A percentile compares a stretch with the other conserved stretches of the same genome.
phyloP scores from a whole-genome alignment of 805 yeast species.

The Ogataea nitratoaversa region DNA sequence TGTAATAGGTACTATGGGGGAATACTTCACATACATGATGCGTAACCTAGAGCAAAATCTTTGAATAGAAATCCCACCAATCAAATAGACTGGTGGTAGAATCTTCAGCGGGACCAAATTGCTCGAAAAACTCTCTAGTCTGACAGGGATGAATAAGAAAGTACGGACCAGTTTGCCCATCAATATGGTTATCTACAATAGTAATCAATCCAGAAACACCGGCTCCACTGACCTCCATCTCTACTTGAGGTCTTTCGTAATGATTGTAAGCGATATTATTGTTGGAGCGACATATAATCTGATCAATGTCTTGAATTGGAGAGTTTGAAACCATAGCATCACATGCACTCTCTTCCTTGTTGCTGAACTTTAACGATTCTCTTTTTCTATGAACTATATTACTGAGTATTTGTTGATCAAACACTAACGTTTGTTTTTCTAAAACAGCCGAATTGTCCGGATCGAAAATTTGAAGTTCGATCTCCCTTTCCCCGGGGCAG shows the following conservation, averaged over 20 bases:
- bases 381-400: conserved; percentile 3
- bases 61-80: conserved; percentile 27
- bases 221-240: too few species aligned
- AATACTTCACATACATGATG: too few species aligned
- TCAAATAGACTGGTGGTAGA: conserved; percentile 11
- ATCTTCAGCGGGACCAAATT: conserved; percentile 16
- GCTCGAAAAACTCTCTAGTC: conserved; percentile 26
- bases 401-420: conserved; percentile 4
- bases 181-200: conserved; percentile 9
- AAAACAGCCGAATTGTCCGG: background rate
- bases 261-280: background rate
- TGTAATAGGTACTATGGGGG: too few species aligned
- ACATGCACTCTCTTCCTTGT: too few species aligned
- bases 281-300: background rate
- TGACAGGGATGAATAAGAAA: conserved; percentile 40
- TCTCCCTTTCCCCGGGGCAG: too few species aligned
- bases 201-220: conserved; percentile 2
- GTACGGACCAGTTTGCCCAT: conserved; percentile 8
- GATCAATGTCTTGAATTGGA: background rate
- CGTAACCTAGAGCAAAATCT: conserved; percentile 6
- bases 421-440: conserved; percentile 11
- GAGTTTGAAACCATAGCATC: too few species aligned
- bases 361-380: too few species aligned
- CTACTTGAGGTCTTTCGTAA: background rate
- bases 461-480: too few species aligned